Conservation (phyloP, 345 rosid genomes). For the Ricinus communis region DNA sequence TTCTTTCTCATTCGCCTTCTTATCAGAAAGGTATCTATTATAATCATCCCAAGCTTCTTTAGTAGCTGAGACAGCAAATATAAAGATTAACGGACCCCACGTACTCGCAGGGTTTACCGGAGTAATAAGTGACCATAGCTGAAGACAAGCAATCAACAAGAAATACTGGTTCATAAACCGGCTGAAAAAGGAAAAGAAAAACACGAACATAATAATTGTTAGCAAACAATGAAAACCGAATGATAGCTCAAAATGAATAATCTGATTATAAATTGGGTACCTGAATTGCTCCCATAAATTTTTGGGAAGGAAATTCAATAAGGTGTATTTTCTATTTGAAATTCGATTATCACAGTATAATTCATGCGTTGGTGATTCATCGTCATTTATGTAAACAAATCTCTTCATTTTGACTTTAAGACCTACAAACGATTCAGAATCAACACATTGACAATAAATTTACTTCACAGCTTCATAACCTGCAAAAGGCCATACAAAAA, state of each 20-base stretch:
- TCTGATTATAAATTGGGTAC: constrained; percentile 27
- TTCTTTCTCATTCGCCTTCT: constrained; percentile 94
- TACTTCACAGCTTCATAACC: background rate
- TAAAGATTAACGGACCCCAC: constrained; percentile 96
- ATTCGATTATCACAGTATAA: constrained; percentile 80
- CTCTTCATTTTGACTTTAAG: constrained; percentile 68
- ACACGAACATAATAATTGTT: background rate
- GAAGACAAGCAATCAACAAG: constrained; percentile 99
- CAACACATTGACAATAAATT: too few relatives aligned
- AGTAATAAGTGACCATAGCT: constrained; percentile 97
- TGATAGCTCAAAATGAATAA: background rate
- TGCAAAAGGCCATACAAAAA: background rate
- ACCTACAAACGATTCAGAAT: constrained; percentile 26
- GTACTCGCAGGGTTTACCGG: constrained; percentile 99
- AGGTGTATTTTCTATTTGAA: constrained; percentile 85
- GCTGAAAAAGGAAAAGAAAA: constrained; percentile 47
- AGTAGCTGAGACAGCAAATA: constrained; percentile 92
- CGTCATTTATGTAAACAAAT: constrained; percentile 80
- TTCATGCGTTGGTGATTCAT: constrained; percentile 57
- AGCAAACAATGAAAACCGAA: background rate
- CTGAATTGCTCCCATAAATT: constrained; percentile 97
- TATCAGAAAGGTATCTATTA: constrained; percentile 88
- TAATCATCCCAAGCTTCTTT: constrained; percentile 99
- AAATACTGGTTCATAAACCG: constrained; percentile 99
- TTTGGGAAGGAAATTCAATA: constrained; percentile 86